phyloP scores from a whole-genome alignment of 2,329 filamentous ascomycete species.

The Colletotrichum simmondsii region DNA sequence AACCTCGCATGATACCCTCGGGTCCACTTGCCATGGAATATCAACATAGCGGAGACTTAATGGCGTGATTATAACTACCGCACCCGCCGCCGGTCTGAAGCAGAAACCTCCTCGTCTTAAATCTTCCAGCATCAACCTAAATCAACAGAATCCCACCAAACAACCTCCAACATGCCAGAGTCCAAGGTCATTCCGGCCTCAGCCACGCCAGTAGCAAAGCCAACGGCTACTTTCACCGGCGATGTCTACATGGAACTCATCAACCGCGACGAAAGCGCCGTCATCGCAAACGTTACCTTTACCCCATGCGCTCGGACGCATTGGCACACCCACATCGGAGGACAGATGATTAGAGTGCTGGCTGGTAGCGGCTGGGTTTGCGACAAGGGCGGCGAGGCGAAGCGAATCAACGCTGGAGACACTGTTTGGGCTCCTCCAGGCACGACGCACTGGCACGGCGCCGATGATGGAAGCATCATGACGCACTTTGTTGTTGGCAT shows the following conservation, averaged over 20 bases:
- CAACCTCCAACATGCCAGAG: background rate
- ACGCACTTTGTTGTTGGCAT: conserved; percentile 50
- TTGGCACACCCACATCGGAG: conserved; percentile 57
- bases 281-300: conserved; percentile 48
- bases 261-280: background rate
- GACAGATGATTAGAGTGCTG: conserved; percentile 53
- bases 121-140: background rate
- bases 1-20: background rate
- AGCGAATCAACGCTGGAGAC: conserved; percentile 50
- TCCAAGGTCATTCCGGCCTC: background rate
- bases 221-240: conserved; percentile 8
- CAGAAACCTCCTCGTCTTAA: background rate
- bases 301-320: conserved; percentile 54
- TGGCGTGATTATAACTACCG: background rate
- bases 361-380: conserved; percentile 54
- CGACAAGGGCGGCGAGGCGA: conserved; percentile 49
- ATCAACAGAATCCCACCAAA: background rate
- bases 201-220: background rate
- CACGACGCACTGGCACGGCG: conserved; percentile 57
- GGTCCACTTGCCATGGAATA: background rate
- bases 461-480: conserved; percentile 51
- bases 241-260: conserved; percentile 11
- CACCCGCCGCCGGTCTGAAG: background rate
- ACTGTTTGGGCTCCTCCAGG: conserved; percentile 51
- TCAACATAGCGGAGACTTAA: background rate